phyloP scores from a whole-genome alignment of 768 basidiomycete species.

The Leccinum ochraceum region DNA sequence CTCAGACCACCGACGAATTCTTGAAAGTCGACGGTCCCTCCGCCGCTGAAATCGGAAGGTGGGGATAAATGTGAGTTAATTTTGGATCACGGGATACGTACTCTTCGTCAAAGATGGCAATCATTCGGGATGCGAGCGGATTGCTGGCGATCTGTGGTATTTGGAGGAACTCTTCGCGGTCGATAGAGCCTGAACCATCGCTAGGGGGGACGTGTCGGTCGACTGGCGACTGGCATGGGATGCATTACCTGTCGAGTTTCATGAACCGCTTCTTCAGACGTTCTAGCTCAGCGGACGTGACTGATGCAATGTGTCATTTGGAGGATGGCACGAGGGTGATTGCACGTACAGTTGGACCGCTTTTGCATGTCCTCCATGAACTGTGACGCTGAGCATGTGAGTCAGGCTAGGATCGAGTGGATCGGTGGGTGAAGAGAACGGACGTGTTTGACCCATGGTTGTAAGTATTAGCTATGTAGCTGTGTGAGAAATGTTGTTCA shows the following conservation, averaged over 20 bases:
- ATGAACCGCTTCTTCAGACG: conserved; percentile 98
- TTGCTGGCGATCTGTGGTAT: conserved; percentile 99
- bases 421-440: conserved; percentile 29
- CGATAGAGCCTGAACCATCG: conserved; percentile 96
- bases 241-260: conserved; percentile 88
- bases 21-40: conserved; percentile 98
- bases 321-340: not conserved
- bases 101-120: conserved; percentile 99
- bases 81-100: conserved; percentile 45
- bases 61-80: not conserved
- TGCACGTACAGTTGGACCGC: conserved; percentile 90
- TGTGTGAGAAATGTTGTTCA: conserved; percentile 1
- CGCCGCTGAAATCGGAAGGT: conserved; percentile 60
- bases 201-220: conserved; percentile 39
- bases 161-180: conserved; percentile 97
- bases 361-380: conserved; percentile 98
- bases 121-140: conserved; percentile 95
- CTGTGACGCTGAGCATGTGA: conserved; percentile 64
- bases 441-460: conserved; percentile 85
- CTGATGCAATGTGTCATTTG: conserved; percentile 44
- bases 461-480: conserved; percentile 4
- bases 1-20: conserved; percentile 98
- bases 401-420: conserved; percentile 6
- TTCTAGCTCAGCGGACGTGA: conserved; percentile 93
- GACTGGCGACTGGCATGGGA: not conserved